phyloP scores from a whole-genome alignment of 306 rosid genomes.

The Cicer cuneatum region DNA sequence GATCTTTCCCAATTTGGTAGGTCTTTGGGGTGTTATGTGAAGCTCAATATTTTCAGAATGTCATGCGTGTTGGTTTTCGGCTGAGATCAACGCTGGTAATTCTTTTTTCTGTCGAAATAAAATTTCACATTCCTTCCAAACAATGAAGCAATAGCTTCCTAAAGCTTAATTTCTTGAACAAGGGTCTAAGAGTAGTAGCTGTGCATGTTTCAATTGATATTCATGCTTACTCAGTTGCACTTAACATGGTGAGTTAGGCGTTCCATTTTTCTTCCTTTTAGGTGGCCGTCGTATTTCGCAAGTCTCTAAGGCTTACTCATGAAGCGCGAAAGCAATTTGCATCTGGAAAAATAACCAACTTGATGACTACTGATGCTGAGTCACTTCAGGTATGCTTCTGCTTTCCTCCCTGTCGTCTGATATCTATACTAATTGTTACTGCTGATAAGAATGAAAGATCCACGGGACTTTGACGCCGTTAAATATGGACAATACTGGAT shows the following conservation, averaged over 20 bases:
- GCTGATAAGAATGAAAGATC: constrained; percentile 32
- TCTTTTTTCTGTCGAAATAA: constrained; percentile 22
- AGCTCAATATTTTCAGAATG: constrained; percentile 99
- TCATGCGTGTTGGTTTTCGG: constrained; percentile 90
- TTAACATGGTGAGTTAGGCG: constrained; percentile 30
- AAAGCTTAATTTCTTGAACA: constrained; percentile 17
- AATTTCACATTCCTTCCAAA: not conserved
- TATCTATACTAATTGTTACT: constrained; percentile 9
- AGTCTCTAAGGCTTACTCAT: constrained; percentile 93
- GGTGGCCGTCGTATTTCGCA: constrained; percentile 97
- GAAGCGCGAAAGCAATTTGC: constrained; percentile 95
- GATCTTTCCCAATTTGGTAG: constrained; percentile 81
- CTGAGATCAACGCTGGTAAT: constrained; percentile 89
- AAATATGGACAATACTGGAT: constrained; percentile 18
- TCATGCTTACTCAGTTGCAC: constrained; percentile 34
- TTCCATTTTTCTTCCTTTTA: constrained; percentile 45
- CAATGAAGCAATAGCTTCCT: not conserved
- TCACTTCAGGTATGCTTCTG: constrained; percentile 72
- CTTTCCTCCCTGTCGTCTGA: constrained; percentile 31
- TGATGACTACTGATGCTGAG: constrained; percentile 98
- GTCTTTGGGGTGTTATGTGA: constrained; percentile 81
- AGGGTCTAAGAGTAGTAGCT: constrained; percentile 25
- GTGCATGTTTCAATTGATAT: constrained; percentile 24
- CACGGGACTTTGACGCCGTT: constrained; percentile 29
- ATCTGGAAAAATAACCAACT: constrained; percentile 92